Conservation (phyloP, 352 stramenopile species). For the Phytophthora brassicae region DNA sequence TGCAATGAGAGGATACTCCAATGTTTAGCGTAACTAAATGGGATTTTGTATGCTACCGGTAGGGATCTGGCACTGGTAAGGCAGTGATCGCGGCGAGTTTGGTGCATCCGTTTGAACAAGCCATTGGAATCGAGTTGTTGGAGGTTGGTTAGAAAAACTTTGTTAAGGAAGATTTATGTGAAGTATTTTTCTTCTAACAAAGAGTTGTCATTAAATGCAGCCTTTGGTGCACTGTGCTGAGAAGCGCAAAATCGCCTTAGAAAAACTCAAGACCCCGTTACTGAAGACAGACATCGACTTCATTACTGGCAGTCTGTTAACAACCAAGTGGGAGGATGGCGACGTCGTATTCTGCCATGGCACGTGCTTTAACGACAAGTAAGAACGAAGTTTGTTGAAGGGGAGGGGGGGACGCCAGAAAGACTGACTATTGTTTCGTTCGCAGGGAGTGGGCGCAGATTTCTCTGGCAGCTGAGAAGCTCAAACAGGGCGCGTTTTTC, state of each 20-base stretch:
- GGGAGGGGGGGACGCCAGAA: no score
- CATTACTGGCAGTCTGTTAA: slow-evolving; percentile 63
- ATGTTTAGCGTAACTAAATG: background rate
- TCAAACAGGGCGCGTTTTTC: slow-evolving; percentile 86
- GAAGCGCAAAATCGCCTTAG: slow-evolving; percentile 63
- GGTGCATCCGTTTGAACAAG: slow-evolving; percentile 81
- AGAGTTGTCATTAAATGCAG: slow-evolving; percentile 20
- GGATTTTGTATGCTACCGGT: background rate
- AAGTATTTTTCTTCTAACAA: background rate
- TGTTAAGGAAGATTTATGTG: no score
- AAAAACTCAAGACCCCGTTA: slow-evolving; percentile 40
- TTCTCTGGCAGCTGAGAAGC: slow-evolving; percentile 72
- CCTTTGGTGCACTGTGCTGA: slow-evolving; percentile 76
- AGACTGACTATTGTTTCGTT: background rate
- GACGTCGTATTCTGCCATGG: slow-evolving; percentile 85
- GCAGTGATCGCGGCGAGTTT: slow-evolving; percentile 78
- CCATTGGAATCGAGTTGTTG: slow-evolving; percentile 80
- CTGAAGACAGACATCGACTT: slow-evolving; percentile 74
- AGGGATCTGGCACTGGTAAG: slow-evolving; percentile 84
- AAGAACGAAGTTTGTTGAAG: slow-evolving; percentile 14
- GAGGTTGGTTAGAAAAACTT: slow-evolving; percentile 46
- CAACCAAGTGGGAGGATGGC: slow-evolving; percentile 67
- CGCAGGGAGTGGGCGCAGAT: slow-evolving; percentile 78
- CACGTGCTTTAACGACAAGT: slow-evolving; percentile 85
- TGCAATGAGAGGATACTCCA: background rate